phyloP scores from a whole-genome alignment of 2,329 filamentous ascomycete species.

The Dothistroma pini region DNA sequence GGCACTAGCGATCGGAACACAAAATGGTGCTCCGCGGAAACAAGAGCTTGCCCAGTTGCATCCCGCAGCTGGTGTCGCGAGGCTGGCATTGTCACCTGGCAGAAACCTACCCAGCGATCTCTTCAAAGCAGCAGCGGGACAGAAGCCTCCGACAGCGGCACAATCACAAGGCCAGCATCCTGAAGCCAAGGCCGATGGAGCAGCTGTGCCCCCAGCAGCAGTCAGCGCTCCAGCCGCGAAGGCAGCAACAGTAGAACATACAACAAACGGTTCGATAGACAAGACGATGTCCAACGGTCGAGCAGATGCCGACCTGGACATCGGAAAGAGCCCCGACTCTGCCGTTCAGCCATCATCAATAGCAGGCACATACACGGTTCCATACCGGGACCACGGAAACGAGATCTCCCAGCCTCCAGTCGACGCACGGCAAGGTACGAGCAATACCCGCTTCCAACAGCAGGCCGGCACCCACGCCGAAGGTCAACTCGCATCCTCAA shows the following conservation, averaged over 20 bases:
- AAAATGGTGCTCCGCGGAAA: constrained; percentile 40
- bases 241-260: not conserved
- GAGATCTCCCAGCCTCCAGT: constrained; percentile 38
- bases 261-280: constrained; percentile 2
- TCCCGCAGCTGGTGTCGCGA: constrained; percentile 24
- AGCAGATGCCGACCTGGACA: constrained; percentile 12
- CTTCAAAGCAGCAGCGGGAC: not conserved
- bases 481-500: constrained; percentile 42
- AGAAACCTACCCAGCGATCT: constrained; percentile 9
- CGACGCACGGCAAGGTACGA: constrained; percentile 39
- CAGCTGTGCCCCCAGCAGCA: not conserved
- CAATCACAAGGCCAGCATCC: constrained; percentile 2
- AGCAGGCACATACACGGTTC: constrained; percentile 27
- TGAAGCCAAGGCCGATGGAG: constrained; percentile 4
- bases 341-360: constrained; percentile 14
- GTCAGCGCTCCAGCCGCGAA: constrained; percentile 1
- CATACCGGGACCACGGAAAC: constrained; percentile 26
- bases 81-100: constrained; percentile 29
- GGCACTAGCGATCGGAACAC: constrained; percentile 44
- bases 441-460: constrained; percentile 39
- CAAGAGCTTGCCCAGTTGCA: constrained; percentile 40
- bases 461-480: constrained; percentile 44
- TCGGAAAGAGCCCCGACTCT: constrained; percentile 14
- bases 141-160: constrained; percentile 5
- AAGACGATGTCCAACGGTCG: not conserved